Base-by-base conservation (phyloP, 805 yeast species). In the Candida nitratophila region DNA sequence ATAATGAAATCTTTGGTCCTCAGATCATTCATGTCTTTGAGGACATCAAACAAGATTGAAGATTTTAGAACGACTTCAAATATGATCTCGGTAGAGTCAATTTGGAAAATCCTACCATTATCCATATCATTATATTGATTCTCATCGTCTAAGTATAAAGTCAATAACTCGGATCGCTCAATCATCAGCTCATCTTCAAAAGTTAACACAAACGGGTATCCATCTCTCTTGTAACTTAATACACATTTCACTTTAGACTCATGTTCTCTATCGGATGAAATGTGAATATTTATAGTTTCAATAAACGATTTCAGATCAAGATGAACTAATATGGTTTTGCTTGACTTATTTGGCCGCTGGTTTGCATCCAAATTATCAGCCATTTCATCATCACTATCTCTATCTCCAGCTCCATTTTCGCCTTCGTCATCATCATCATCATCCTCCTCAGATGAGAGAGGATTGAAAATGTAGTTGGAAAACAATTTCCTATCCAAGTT, bases 111-210 rank as follows among this genome's bases (percentile, higher is more conserved):
- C 3, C 59, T 44, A 17, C 40, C 39, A 38, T 47, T 53, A 12
- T 44, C 49, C 11, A 45, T 43, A 16, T 46, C 70, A n/a, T 51
- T 55, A 33, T 52, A 60, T 37, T 63, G 66, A 16, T 59, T 50
- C 27, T 59, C 69, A 51, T 52, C 19, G 26, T 59, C 62, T 26
- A 53, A 30, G 37, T 45, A 59, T 44, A 65, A 69, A 0, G 85
- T 78, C 1, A 71, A 60, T 41, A 82, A 67, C 48, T 77, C 81
- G 47, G 84, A 81, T 35, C 71, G 61, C 49, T 82, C 85, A 45
- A 80, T 69, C 46, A 73, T 63, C 1, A 63, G 56, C 42, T 77
- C 82, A 50, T 77, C 81, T 41, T 59, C 66, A 59, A 79, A 80
- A 3, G 74, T 70, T 19, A 82, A 47, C 0, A 74, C 66, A 51